Percentiles rank a stretch among this genome's conserved stretches.
phyloP scores from a whole-genome alignment of 106 monocot species.

The Allium fistulosum region DNA sequence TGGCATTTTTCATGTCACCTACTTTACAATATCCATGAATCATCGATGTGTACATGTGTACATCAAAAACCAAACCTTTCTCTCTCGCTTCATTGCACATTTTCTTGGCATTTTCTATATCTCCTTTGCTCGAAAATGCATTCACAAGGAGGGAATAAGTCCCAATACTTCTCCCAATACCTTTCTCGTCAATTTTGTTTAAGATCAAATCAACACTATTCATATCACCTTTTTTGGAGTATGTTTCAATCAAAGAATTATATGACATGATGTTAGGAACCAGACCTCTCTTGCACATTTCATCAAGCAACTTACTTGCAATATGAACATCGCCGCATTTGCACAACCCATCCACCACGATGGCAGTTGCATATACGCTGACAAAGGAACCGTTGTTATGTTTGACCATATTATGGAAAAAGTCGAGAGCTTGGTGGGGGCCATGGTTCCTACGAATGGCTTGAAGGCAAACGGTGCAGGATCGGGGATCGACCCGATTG shows the following conservation, averaged over 20 bases:
- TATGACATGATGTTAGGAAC: constrained; percentile 45
- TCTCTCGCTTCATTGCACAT: constrained; percentile 31
- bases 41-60: constrained; percentile 60
- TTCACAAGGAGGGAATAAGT: constrained; percentile 57
- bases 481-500: constrained; percentile 33
- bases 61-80: constrained; percentile 37
- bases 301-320: constrained; percentile 64
- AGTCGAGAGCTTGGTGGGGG: constrained; percentile 23
- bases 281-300: constrained; percentile 50
- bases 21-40: constrained; percentile 57
- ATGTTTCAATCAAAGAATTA: constrained; percentile 51
- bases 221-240: constrained; percentile 35
- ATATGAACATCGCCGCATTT: constrained; percentile 27
- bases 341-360: constrained; percentile 62
- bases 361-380: constrained; percentile 33
- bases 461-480: constrained; percentile 46
- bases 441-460: constrained; percentile 17
- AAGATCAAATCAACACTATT: constrained; percentile 25
- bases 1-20: constrained; percentile 56
- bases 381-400: constrained; percentile 23
- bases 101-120: constrained; percentile 43
- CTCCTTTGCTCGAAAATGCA: constrained; percentile 24
- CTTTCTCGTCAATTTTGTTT: constrained; percentile 23
- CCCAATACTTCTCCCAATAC: constrained; percentile 28
- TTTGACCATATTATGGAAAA: constrained; percentile 46